Evolutionary conservation across 2,329 filamentous ascomycete genomes (phyloP), one percentile per base, ranked within the genome.

Genomic region (Colletotrichum shisoi): DNA sequence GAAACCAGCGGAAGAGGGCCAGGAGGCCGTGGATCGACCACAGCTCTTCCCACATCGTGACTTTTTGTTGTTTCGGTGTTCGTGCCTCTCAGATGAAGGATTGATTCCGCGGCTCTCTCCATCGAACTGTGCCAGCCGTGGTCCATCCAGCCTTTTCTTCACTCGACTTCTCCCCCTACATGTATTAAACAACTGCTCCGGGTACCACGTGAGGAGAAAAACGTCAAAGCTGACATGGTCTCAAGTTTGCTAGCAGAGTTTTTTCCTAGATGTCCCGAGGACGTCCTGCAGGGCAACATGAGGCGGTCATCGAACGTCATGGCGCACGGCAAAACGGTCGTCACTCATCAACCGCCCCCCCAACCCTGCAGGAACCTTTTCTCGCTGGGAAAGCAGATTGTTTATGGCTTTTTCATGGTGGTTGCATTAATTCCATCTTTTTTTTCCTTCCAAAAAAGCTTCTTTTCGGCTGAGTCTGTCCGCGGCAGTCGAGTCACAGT

Each of bases 211-310:
- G 61, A 68, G 27, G 21, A 21, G 21, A 21, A 7, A 7, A 21
- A 60, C 11, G 44, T 52, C 61, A 65, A 65, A 68, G 65, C 65
- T 60, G 65, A 65, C 39, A n/a, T 60, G 39, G 65, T 64, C 65
- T 60, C 49, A 68, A 60, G 54, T 68, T 68, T 7, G 17, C 27
- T 31, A 31, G 21, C 42, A 64, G 44, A 31, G 54, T 68, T 68
- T 68, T 21, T 21, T 51, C 19, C 34, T 31, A 56, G 48, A 49
- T 51, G 19, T 56, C 11, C 42, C 44, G 39, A 49, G 39, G 44
- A 60, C 40, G 44, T 58, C 46, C 65, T 60, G 61, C 61, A 68
- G 11, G 12, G 31, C 37, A 31, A 31, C 12, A n/a, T 52, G 44
- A 54, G 61, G 54, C 56, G 19, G n/a, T 31, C 24, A 56, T 57